Evolutionary conservation across 2,329 filamentous ascomycete genomes (phyloP).

Genomic region (Scortechinia acanthostroma): DNA sequence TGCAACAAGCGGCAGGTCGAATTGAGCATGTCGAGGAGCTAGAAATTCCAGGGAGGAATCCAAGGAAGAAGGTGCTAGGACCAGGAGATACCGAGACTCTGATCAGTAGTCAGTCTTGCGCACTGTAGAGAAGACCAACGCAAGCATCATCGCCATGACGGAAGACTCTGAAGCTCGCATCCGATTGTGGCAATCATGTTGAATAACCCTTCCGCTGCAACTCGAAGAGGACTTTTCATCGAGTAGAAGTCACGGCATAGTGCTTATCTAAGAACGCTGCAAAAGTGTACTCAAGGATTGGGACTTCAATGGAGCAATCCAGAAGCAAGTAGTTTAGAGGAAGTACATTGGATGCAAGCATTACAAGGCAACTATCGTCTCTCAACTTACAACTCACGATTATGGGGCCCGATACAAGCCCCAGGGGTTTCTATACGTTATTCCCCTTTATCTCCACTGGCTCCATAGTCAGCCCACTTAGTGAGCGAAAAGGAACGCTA

Average conservation of each 20-base stretch:
- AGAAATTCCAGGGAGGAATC: too few relatives aligned
- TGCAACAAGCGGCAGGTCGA: too few relatives aligned
- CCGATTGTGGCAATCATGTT: too few relatives aligned
- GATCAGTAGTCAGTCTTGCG: too few relatives aligned
- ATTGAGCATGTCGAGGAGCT: too few relatives aligned
- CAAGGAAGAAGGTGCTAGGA: too few relatives aligned
- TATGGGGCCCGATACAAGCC: too few relatives aligned
- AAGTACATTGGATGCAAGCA: neutral
- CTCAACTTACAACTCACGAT: neutral
- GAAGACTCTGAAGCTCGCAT: too few relatives aligned
- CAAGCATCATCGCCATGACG: neutral
- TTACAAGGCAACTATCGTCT: neutral
- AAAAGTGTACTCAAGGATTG: neutral
- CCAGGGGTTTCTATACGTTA: neutral
- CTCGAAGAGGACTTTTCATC: too few relatives aligned
- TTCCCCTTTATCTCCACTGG: neutral
- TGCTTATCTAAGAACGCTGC: too few relatives aligned
- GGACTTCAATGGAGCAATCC: neutral
- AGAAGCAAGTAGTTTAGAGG: neutral
- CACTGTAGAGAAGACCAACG: neutral
- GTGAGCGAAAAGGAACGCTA: neutral
- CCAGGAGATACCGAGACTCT: too few relatives aligned
- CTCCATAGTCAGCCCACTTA: neutral
- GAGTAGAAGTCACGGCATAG: neutral
- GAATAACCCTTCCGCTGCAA: neutral